Conservation (phyloP, 2,329 filamentous ascomycete species). For the Alternaria triticimaculans region DNA sequence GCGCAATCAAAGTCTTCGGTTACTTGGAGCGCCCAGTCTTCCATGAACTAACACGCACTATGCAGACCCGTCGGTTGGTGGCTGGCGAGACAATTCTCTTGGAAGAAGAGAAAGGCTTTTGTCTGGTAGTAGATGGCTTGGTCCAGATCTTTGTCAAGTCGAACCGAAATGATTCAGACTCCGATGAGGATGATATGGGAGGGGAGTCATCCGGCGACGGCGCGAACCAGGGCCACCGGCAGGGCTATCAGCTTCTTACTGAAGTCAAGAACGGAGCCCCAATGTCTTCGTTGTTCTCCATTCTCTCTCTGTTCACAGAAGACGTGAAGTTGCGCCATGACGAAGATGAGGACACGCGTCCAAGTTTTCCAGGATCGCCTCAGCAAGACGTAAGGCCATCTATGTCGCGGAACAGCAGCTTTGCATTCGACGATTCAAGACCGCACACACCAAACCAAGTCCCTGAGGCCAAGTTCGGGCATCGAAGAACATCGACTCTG, state of each 20-base stretch:
- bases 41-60: constrained; percentile 94
- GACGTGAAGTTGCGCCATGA: constrained; percentile 81
- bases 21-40: constrained; percentile 97
- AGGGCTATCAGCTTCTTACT: constrained; percentile 92
- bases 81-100: constrained; percentile 93
- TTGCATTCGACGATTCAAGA: constrained; percentile 41
- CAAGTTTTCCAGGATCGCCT: constrained; percentile 39
- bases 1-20: constrained; percentile 98
- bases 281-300: constrained; percentile 98
- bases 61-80: constrained; percentile 97
- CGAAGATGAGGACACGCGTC: constrained; percentile 64
- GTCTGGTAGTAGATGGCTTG: constrained; percentile 92
- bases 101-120: constrained; percentile 98
- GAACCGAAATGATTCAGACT: constrained; percentile 57
- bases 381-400: constrained; percentile 25
- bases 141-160: constrained; percentile 99
- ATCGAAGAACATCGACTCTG: constrained; percentile 40
- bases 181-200: constrained; percentile 56
- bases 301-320: constrained; percentile 95
- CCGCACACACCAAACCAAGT: constrained; percentile 39
- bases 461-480: constrained; percentile 24
- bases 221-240: constrained; percentile 66
- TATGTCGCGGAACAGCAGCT: constrained; percentile 36
- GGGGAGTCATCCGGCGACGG: constrained; percentile 60
- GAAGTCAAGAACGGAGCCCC: constrained; percentile 98